Evolutionary conservation across 371 early-diverging fungal genomes (phyloP), one percentile per base, ranked within the genome.

Genomic region (Thermomucor indicae-seudaticae): DNA sequence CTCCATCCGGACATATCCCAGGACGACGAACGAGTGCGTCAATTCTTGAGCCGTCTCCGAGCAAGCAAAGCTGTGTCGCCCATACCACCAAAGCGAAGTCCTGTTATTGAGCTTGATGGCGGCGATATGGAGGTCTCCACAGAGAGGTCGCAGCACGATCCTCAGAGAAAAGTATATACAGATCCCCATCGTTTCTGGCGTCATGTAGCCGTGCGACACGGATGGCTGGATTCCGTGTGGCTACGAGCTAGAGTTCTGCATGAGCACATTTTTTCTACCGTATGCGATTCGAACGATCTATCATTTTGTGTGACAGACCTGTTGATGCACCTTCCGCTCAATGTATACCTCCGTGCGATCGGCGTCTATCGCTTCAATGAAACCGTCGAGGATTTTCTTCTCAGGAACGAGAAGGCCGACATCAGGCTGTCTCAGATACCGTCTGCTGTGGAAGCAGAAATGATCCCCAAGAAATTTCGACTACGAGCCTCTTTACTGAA

Each of bases 141-240:
- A n/a, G n/a, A n/a, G n/a, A n/a, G n/a, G n/a, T n/a, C n/a, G n/a
- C n/a, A n/a, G n/a, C n/a, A n/a, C n/a, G n/a, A n/a, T n/a, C n/a
- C n/a, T n/a, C n/a, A n/a, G n/a, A n/a, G n/a, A n/a, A n/a, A n/a
- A n/a, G n/a, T n/a, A n/a, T n/a, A n/a, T n/a, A n/a, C 17, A 17
- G 30, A 43, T 17, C 47, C 48, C 8, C 46, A 45, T 24, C 22
- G 44, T 14, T 53, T 31, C 17, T 61, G 52, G 56, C 56, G 43
- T 0, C 47, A 47, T n/a, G 40, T 55, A 11, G 56, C 56, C 3
- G n/a, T 47, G 6, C 56, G 53, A 11, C 49, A 56, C 22, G 61
- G 61, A 3, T 61, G 61, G 61, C 35, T 61, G 25, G 32, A 37
- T 17, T 61, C 61, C 6, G 49, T 49, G 20, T 61, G 55, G 55